A percentile compares a stretch with the other conserved stretches of the same genome.
Evolutionary conservation across 2,329 filamentous ascomycete genomes (phyloP).

Genomic region (Fusarium algeriense): DNA sequence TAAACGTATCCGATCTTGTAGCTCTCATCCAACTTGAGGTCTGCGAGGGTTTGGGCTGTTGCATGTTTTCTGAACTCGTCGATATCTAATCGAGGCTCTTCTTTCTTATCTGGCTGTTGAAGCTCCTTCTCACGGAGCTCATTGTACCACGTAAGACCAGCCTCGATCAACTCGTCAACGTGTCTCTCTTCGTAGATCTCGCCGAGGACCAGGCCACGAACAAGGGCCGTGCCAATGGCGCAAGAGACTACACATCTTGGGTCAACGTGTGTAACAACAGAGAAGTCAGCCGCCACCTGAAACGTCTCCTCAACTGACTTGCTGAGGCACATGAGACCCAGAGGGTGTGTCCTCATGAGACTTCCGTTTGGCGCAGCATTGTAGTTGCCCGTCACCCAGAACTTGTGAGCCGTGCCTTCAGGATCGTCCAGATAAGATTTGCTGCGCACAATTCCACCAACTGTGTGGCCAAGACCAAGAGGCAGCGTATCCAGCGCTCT

Average conservation of each 20-base stretch:
- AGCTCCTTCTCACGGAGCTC: conserved; percentile 37
- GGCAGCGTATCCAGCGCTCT: conserved; percentile 60
- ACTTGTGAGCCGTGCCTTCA: conserved; percentile 52
- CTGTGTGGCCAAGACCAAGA: conserved; percentile 61
- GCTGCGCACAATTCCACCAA: conserved; percentile 58
- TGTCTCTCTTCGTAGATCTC: conserved; percentile 57
- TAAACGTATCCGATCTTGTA: conserved; percentile 66
- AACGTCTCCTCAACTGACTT: conserved; percentile 59
- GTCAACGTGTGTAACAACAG: conserved; percentile 63
- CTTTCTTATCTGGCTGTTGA: conserved; percentile 42
- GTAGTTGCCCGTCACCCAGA: conserved; percentile 57
- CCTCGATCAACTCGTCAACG: conserved; percentile 57
- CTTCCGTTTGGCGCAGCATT: conserved; percentile 64
- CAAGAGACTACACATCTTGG: conserved; percentile 64
- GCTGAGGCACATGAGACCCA: conserved; percentile 61
- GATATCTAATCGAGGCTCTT: conserved; percentile 53
- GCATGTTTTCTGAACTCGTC: conserved; percentile 58
- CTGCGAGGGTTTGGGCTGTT: conserved; percentile 52
- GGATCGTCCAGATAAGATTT: conserved; percentile 57
- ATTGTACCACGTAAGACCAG: conserved; percentile 56
- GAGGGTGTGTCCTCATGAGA: conserved; percentile 65
- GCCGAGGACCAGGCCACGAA: conserved; percentile 60
- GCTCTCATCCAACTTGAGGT: conserved; percentile 59
- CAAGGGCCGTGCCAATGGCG: conserved; percentile 59
- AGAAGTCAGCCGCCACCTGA: conserved; percentile 56